These are phyloP conservation scores for Chenopodium album DNA, from an alignment of 148 eudicot genomes.

Conservation along the genomic window DNA sequence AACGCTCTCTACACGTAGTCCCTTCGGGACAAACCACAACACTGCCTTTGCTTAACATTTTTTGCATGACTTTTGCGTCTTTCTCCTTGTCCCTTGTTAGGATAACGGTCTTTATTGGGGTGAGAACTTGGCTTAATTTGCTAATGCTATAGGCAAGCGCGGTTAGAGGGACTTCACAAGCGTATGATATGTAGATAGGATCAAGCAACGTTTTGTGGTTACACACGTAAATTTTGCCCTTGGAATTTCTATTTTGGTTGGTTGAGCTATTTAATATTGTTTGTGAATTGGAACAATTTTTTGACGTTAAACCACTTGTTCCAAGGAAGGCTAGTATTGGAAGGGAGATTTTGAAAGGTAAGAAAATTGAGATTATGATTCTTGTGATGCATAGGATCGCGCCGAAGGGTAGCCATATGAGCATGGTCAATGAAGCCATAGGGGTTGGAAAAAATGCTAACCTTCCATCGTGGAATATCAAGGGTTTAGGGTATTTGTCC, in stretches of 20 bases:
- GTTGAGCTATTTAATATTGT: neutral
- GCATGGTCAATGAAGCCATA: neutral
- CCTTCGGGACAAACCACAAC: neutral
- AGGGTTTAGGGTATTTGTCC: neutral
- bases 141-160: neutral
- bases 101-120: neutral
- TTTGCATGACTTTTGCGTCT: neutral
- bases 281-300: neutral
- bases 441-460: neutral
- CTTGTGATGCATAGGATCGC: neutral
- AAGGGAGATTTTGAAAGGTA: neutral
- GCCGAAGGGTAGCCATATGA: neutral
- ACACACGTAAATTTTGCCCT: neutral
- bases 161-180: neutral
- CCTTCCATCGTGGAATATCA: neutral
- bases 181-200: neutral
- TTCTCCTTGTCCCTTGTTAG: neutral
- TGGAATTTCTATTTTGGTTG: neutral
- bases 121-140: neutral
- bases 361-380: neutral
- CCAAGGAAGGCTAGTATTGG: neutral
- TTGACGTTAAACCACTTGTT: neutral
- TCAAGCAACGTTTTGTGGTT: neutral
- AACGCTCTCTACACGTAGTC: neutral
- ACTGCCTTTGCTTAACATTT: neutral